phyloP scores from a whole-genome alignment of 148 eudicot genomes.

The Cornus controversa region DNA sequence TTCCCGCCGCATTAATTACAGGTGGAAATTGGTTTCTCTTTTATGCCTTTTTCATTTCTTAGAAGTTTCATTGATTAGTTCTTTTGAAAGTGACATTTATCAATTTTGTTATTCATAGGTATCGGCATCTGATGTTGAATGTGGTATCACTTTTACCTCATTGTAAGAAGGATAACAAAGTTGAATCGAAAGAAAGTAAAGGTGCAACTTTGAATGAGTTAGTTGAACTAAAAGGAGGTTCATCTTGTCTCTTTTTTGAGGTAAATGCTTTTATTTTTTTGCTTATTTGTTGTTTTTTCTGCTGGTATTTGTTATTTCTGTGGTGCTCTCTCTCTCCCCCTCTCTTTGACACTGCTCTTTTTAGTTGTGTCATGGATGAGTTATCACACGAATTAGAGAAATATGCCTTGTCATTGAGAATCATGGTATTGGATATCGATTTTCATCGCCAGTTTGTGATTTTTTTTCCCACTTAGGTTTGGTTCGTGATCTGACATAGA shows the following conservation, averaged over 20 bases:
- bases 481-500: not conserved
- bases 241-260: conserved; percentile 93
- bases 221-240: conserved; percentile 81
- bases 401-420: not conserved
- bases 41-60: not conserved
- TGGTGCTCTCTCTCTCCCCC: not conserved
- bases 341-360: not conserved
- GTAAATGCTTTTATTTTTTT: conserved; percentile 27
- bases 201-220: conserved; percentile 90
- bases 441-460: not conserved
- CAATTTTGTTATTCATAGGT: conserved; percentile 36
- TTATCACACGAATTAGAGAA: not conserved
- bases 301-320: not conserved
- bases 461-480: not conserved
- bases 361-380: not conserved
- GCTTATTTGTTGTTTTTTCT: not conserved
- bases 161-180: conserved; percentile 84
- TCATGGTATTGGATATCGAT: not conserved
- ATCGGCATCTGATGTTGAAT: conserved; percentile 93
- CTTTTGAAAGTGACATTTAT: not conserved
- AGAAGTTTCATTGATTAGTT: not conserved
- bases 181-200: conserved; percentile 84
- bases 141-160: conserved; percentile 74
- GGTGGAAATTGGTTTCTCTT: not conserved
- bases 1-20: conserved; percentile 57